A percentile compares a stretch with the other conserved stretches of the same genome.
Evolutionary conservation across 768 basidiomycete genomes (phyloP).

Genomic region (Dacryopinax spathularia): DNA sequence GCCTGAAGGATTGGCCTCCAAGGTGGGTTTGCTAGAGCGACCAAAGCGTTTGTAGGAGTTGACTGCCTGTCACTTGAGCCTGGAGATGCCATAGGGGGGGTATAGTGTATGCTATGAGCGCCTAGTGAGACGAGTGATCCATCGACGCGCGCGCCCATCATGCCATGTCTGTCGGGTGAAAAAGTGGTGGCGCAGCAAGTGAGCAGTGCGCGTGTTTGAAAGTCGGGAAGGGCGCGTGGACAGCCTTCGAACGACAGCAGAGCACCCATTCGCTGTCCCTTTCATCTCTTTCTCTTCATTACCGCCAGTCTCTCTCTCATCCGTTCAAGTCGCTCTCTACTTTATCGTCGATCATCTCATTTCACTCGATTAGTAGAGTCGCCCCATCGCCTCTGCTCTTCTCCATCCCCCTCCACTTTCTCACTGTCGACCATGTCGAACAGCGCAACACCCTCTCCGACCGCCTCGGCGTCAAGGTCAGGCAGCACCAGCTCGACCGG

Average conservation of each 20-base stretch:
- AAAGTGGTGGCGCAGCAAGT: not conserved
- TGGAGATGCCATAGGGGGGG: not conserved
- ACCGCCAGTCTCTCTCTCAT: not conserved
- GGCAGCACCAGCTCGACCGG: not conserved
- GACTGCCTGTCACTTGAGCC: not conserved
- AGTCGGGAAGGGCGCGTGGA: not conserved
- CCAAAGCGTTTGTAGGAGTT: not conserved
- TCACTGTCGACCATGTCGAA: constrained; percentile 1
- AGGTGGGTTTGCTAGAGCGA: not conserved
- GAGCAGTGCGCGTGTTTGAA: not conserved
- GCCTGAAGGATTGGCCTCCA: constrained; percentile 73
- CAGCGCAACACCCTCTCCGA: constrained; percentile 9
- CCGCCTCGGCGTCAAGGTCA: not conserved
- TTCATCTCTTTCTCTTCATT: not conserved
- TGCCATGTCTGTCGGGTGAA: not conserved
- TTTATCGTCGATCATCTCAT: not conserved
- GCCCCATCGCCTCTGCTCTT: not conserved
- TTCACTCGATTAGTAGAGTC: not conserved
- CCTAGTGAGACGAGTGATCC: too few relatives aligned
- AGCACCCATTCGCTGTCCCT: not conserved
- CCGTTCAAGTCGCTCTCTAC: not conserved
- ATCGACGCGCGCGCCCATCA: not conserved
- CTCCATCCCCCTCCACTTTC: not conserved
- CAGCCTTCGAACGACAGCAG: not conserved
- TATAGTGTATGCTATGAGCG: too few relatives aligned